Percentiles rank a stretch among this genome's conserved stretches.
Evolutionary conservation across 2,329 filamentous ascomycete genomes (phyloP).

Genomic region (Penicillium griseofulvum): DNA sequence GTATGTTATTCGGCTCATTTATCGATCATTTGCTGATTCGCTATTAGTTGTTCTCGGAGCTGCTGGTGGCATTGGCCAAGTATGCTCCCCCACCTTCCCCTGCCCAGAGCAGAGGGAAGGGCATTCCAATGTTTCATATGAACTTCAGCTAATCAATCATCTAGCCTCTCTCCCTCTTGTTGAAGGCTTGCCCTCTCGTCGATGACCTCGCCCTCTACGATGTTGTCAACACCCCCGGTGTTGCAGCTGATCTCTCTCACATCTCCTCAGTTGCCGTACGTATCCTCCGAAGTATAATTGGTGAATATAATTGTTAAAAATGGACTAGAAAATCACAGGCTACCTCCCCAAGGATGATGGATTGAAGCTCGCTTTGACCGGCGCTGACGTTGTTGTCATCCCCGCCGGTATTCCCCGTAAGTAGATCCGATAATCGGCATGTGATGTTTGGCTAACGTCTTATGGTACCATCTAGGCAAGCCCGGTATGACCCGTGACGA

Average conservation of each 20-base stretch:
- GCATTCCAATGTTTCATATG: neutral
- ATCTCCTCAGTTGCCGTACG: conserved; percentile 85
- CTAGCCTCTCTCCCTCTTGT: conserved; percentile 90
- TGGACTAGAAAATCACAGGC: conserved; percentile 71
- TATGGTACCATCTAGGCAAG: conserved; percentile 64
- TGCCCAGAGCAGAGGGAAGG: neutral
- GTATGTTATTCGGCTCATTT: conserved; percentile 19
- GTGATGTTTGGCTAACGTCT: conserved; percentile 8
- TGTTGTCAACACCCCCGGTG: conserved; percentile 98
- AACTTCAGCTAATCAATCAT: neutral
- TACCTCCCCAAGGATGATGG: conserved; percentile 84
- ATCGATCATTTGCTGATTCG: conserved; percentile 17
- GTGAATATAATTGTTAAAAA: neutral
- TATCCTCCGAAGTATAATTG: conserved; percentile 25
- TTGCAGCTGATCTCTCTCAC: conserved; percentile 93
- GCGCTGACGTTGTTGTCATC: conserved; percentile 94
- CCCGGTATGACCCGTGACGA: conserved; percentile 99
- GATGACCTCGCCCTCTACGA: conserved; percentile 96
- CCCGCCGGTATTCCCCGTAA: conserved; percentile 95
- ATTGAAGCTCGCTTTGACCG: conserved; percentile 82
- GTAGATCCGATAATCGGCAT: conserved; percentile 35
- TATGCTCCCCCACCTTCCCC: conserved; percentile 43
- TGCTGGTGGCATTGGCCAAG: conserved; percentile 97
- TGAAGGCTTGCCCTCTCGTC: conserved; percentile 85
- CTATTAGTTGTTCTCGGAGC: conserved; percentile 78